Conservation (phyloP, 2,329 filamentous ascomycete species). For the Hymenoscyphus occultus region DNA sequence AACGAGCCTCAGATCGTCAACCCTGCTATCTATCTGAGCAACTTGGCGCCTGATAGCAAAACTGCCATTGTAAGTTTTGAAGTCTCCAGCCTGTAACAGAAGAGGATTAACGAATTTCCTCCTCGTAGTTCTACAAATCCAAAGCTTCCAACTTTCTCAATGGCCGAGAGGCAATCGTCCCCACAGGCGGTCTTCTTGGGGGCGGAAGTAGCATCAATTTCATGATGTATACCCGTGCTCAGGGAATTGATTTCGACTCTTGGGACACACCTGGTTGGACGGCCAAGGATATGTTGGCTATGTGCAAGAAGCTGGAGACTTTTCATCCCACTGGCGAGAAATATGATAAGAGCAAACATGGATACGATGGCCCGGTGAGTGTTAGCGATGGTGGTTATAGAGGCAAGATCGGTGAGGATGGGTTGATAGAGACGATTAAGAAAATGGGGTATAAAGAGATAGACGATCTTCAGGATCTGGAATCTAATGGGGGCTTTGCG, state of each 20-base stretch:
- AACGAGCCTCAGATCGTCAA: slow-evolving; percentile 48
- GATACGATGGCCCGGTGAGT: slow-evolving; percentile 52
- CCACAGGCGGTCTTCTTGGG: slow-evolving; percentile 51
- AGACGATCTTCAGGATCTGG: slow-evolving; percentile 52
- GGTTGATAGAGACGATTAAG: slow-evolving; percentile 49
- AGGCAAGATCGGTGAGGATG: slow-evolving; percentile 41
- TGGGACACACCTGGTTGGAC: slow-evolving; percentile 53
- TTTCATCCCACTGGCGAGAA: slow-evolving; percentile 39
- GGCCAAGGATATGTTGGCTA: slow-evolving; percentile 50
- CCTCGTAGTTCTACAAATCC: slow-evolving; percentile 48
- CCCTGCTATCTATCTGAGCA: slow-evolving; percentile 48
- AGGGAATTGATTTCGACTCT: slow-evolving; percentile 48
- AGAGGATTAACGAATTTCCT: not conserved
- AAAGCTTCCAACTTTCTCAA: slow-evolving; percentile 46
- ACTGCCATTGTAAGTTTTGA: slow-evolving; percentile 38
- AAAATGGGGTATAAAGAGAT: slow-evolving; percentile 50
- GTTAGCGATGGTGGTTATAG: slow-evolving; percentile 50
- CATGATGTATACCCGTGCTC: slow-evolving; percentile 50
- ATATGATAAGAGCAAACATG: slow-evolving; percentile 43
- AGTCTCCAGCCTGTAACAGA: not conserved
- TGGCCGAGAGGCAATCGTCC: slow-evolving; percentile 43
- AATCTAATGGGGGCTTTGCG: slow-evolving; percentile 38
- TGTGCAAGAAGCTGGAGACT: slow-evolving; percentile 57
- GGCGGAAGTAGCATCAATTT: slow-evolving; percentile 61
- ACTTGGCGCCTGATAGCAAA: slow-evolving; percentile 48